Conservation (phyloP, 805 yeast genomes). For the Candida patagonica region DNA sequence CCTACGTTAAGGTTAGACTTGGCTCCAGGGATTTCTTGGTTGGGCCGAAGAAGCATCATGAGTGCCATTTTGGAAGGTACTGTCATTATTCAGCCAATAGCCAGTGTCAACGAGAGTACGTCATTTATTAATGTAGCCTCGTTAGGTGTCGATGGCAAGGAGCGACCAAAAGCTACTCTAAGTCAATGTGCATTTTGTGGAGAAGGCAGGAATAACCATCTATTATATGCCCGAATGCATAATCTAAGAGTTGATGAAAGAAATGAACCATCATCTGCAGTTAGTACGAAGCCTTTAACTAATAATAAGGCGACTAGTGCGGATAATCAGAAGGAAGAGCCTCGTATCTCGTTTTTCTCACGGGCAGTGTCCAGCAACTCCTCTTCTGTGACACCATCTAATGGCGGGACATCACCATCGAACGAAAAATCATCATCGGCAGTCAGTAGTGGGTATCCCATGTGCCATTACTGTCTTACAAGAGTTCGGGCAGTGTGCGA, state of each 20-base stretch:
- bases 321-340: background rate
- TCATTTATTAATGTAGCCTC: background rate
- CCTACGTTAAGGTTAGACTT: conserved; percentile 55
- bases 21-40: conserved; percentile 57
- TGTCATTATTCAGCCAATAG: conserved; percentile 76
- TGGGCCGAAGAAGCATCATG: conserved; percentile 53
- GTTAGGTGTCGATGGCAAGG: background rate
- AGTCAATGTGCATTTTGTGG: conserved; percentile 81
- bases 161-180: conserved; percentile 63
- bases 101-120: conserved; percentile 48
- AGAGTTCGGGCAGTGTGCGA: conserved; percentile 79
- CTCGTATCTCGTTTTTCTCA: background rate
- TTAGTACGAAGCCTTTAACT: background rate
- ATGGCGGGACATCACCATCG: background rate
- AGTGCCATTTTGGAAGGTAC: conserved; percentile 66
- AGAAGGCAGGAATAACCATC: conserved; percentile 57
- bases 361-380: conserved; percentile 4
- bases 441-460: conserved; percentile 42
- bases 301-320: background rate
- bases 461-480: conserved; percentile 74
- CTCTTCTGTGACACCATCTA: background rate
- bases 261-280: conserved; percentile 11
- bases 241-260: conserved; percentile 39
- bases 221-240: conserved; percentile 73
- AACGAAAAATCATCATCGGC: background rate